Evolutionary conservation across 108 stramenopile species (phyloP).

Genomic region (Fistulifera pelliculosa): DNA sequence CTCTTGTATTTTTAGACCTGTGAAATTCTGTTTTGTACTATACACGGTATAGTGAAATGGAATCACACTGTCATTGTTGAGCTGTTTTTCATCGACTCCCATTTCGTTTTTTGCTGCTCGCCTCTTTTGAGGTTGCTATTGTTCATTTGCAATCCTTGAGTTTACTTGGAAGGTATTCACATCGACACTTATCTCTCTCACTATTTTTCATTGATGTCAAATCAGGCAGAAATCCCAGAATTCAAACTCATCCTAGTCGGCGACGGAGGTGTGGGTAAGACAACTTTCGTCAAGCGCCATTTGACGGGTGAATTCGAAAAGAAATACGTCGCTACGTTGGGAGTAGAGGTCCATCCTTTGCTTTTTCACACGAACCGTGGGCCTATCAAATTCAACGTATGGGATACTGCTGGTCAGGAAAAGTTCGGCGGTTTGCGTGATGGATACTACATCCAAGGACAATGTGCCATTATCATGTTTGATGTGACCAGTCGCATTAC

Average conservation of each 20-base stretch:
- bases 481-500: conserved; percentile 97
- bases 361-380: conserved; percentile 98
- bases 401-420: conserved; percentile 99
- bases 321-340: conserved; percentile 96
- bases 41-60: too few relatives aligned
- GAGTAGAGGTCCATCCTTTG: conserved; percentile 95
- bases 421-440: conserved; percentile 98
- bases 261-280: conserved; percentile 94
- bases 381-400: conserved; percentile 98
- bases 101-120: too few relatives aligned
- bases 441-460: conserved; percentile 97
- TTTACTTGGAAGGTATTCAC: too few relatives aligned
- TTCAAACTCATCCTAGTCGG: conserved; percentile 99
- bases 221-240: conserved; percentile 53
- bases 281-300: conserved; percentile 99
- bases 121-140: too few relatives aligned
- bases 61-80: too few relatives aligned
- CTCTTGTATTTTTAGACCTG: too few relatives aligned
- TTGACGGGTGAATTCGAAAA: conserved; percentile 99
- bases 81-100: too few relatives aligned
- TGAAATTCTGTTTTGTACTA: too few relatives aligned
- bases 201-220: not conserved
- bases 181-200: not conserved
- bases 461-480: conserved; percentile 99
- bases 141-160: too few relatives aligned